Base-by-base conservation (phyloP, 352 stramenopile species). In the Phytophthora pluvialis region DNA sequence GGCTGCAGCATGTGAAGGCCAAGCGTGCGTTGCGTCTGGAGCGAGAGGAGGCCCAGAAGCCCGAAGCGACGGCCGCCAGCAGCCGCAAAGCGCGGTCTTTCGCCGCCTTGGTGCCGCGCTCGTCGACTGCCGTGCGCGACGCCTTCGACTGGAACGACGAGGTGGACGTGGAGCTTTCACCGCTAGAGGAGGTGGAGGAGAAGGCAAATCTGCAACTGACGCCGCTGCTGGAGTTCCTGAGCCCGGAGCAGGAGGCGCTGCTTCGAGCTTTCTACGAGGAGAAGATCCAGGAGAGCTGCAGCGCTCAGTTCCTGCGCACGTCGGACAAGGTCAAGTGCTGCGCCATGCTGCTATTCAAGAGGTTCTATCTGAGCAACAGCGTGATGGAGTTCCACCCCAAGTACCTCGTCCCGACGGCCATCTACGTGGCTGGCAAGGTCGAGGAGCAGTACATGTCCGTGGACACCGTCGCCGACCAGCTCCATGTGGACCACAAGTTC, bases 381-480 rank as follows among this genome's bases (percentile, higher is more conserved):
- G 86, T 95, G 46, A 92, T 94, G 82, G 86, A 95, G 70, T 94
- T 95, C 58, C 88, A 95, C 51, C 89, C 89, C 8, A 95, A 95
- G 65, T 92, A 81, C 58, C 81, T 97, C 50, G 84, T 91, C 1
- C 84, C 87, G 0, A 95, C 88, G 4, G 82, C 72, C 31, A 96
- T 97, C 58, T 96, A 96, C 73, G 86, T 96, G 15, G 89, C 89
- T 6, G 88, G 86, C 16, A 97, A 97, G 46, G 85, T 95, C 15
- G 89, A 97, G 67, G 89, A 97, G 83, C 88, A 96, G 72, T 96
- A 94, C 70, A 93, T 94, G 57, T 93, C 82, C 28, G 88, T 94
- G 38, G 88, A 96, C 42, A 94, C 79, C 42, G 81, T 96, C 43
- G 87, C 85, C 1, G 78, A 94, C 64, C 83, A 94, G 60, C 76